Percentiles rank a stretch among this genome's conserved stretches.
phyloP scores from a whole-genome alignment of 2,329 filamentous ascomycete species.

The Microsporum ferrugineum region DNA sequence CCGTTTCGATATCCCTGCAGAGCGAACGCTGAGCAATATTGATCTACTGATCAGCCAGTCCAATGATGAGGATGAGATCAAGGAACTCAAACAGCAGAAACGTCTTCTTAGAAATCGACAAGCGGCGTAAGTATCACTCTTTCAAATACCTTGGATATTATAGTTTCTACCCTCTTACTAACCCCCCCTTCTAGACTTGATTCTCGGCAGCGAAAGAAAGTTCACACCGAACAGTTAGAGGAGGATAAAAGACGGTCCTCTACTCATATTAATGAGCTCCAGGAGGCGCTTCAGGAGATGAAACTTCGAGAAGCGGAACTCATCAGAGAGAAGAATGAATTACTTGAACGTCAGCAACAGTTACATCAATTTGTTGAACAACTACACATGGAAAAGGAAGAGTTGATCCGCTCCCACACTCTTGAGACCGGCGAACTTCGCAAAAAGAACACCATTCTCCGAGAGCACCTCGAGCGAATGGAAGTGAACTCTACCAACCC shows the following conservation, averaged over 20 bases:
- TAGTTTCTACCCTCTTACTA: neutral
- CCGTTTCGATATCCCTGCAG: slow-evolving; percentile 89
- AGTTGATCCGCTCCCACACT: slow-evolving; percentile 78
- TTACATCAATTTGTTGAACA: slow-evolving; percentile 63
- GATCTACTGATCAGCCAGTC: slow-evolving; percentile 83
- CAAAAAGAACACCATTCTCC: slow-evolving; percentile 77
- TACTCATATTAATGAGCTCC: slow-evolving; percentile 61
- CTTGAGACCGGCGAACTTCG: slow-evolving; percentile 82
- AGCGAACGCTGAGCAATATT: slow-evolving; percentile 88
- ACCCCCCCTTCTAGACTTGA: slow-evolving; percentile 55
- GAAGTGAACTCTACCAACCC: slow-evolving; percentile 27
- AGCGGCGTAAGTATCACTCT: slow-evolving; percentile 63
- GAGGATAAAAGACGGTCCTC: slow-evolving; percentile 92
- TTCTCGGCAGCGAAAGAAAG: slow-evolving; percentile 94
- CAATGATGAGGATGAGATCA: slow-evolving; percentile 74
- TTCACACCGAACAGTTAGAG: slow-evolving; percentile 91
- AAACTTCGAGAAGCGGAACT: slow-evolving; percentile 47
- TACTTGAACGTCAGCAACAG: slow-evolving; percentile 61
- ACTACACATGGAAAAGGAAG: slow-evolving; percentile 77
- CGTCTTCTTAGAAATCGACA: slow-evolving; percentile 87
- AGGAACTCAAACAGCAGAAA: slow-evolving; percentile 98
- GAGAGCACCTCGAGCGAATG: slow-evolving; percentile 49
- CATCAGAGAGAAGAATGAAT: slow-evolving; percentile 48
- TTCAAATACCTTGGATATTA: slow-evolving; percentile 20
- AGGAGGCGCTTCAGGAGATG: slow-evolving; percentile 62